Evolutionary conservation across 2,329 filamentous ascomycete genomes (phyloP).

Genomic region (Thielaviopsis euricoi): DNA sequence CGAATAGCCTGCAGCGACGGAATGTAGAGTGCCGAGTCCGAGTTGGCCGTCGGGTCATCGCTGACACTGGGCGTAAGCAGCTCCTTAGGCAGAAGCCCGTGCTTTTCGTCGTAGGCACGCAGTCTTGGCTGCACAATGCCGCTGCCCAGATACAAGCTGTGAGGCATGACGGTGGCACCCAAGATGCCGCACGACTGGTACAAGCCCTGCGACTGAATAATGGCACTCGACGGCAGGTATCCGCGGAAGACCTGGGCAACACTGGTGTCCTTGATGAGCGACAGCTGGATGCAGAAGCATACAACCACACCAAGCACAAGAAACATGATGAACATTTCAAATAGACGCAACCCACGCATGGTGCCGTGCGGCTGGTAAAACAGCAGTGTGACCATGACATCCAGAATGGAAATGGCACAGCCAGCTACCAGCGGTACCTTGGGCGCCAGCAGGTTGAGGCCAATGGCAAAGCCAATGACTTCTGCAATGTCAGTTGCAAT

Average conservation of each 20-base stretch:
- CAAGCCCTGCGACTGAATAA: constrained; percentile 41
- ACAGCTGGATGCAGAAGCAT: constrained; percentile 55
- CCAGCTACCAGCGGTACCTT: constrained; percentile 49
- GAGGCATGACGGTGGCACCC: constrained; percentile 60
- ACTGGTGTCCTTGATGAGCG: constrained; percentile 37
- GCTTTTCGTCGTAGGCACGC: constrained; percentile 42
- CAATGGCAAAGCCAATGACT: constrained; percentile 56
- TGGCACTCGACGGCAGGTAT: constrained; percentile 43
- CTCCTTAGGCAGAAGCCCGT: constrained; percentile 31
- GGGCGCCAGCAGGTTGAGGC: constrained; percentile 47
- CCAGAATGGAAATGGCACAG: constrained; percentile 50
- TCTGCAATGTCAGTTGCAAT: constrained; percentile 58
- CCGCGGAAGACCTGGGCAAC: constrained; percentile 46
- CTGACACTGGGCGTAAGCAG: constrained; percentile 3
- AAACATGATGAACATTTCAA: constrained; percentile 46
- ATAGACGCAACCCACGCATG: constrained; percentile 42
- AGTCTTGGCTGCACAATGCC: constrained; percentile 53
- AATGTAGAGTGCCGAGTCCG: constrained; percentile 43
- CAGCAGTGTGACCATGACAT: constrained; percentile 50
- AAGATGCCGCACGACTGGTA: constrained; percentile 64
- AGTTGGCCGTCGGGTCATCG: constrained; percentile 15
- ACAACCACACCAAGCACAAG: constrained; percentile 52
- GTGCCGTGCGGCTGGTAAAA: constrained; percentile 46
- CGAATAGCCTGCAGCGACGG: constrained; percentile 59
- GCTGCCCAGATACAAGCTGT: constrained; percentile 51